Evolutionary conservation across 805 yeast genomes (phyloP), one percentile per base, ranked within the genome.

Genomic region (Teunomyces tritomae): DNA sequence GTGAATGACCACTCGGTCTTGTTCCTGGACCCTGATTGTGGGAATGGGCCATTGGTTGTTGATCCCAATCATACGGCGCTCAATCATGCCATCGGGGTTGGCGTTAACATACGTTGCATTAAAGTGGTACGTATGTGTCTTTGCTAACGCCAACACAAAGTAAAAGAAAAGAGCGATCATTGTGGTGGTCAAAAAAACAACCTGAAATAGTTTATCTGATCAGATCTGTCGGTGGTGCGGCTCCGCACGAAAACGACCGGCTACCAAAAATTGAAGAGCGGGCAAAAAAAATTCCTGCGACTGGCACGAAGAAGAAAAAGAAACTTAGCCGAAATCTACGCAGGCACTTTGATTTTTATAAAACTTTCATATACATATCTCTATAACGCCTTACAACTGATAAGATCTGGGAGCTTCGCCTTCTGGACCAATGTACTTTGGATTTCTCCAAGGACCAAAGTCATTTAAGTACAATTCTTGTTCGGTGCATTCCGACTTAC

Each of bases 401-500:
- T 63, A 63, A 24, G 69, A 61, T 54, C 70, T 70, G 39, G 97
- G 97, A 45, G 96, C 96, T 69, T 85, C 89, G 54, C 97, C 97
- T 73, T 91, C 98, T 49, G 96, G 96, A 10, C 97, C 98, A 64
- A 90, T 85, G 70, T 62, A 92, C 70, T 86, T 59, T 28, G 84
- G 74, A 52, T 92, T 94, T 79, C 97, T 87, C 99, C 99, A 94
- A 54, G 99, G 99, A 57, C 99, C 99, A 56, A 85, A 75, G 65
- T 94, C 98, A 34, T 94, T 82, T 61, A 94, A 74, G 68, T 84
- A 87, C 55, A 94, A 79, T 24, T 96, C 96, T 60, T 90, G 87
- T 41, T 82, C 87, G 8, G 79, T 77, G 43, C 82, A 88, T 39
- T 74, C 67, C 29, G 94, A 84, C 54, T 63, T 62, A 57, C 99